phyloP scores from a whole-genome alignment of 2,329 filamentous ascomycete species.

The Akanthomyces lecanii region DNA sequence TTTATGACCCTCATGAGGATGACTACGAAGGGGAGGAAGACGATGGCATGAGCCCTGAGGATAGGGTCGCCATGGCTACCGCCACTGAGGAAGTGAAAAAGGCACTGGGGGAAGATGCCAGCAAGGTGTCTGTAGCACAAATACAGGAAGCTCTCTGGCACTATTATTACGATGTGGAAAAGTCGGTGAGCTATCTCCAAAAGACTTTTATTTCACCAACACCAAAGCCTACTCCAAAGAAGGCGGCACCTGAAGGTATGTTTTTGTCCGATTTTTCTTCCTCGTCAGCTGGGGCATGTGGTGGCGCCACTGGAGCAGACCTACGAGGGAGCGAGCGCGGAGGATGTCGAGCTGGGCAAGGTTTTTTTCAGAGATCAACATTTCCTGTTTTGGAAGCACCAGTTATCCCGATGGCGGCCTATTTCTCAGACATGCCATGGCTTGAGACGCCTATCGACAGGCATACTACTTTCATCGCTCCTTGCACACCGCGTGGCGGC shows the following conservation, averaged over 20 bases:
- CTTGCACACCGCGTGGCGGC: conserved; percentile 53
- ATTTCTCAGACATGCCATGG: conserved; percentile 85
- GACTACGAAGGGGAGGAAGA: conserved; percentile 44
- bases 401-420: conserved; percentile 17
- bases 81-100: conserved; percentile 64
- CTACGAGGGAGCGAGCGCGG: conserved; percentile 21
- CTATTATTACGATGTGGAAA: conserved; percentile 90
- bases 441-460: conserved; percentile 64
- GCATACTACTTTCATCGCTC: conserved; percentile 60
- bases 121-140: conserved; percentile 56
- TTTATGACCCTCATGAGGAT: conserved; percentile 24
- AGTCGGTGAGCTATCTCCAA: conserved; percentile 75
- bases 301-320: conserved; percentile 30
- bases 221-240: conserved; percentile 41
- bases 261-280: conserved; percentile 24
- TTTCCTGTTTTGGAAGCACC: conserved; percentile 22
- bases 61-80: conserved; percentile 51
- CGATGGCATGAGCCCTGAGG: conserved; percentile 45
- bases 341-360: not conserved
- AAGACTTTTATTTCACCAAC: conserved; percentile 54
- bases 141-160: conserved; percentile 92
- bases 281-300: conserved; percentile 12
- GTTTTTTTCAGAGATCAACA: conserved; percentile 14
- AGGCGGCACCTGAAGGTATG: conserved; percentile 37
- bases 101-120: conserved; percentile 56